Evolutionary conservation across 2,329 filamentous ascomycete species (phyloP), one percentile per base, ranked within the genome.

Genomic region (Fusarium concolor): DNA sequence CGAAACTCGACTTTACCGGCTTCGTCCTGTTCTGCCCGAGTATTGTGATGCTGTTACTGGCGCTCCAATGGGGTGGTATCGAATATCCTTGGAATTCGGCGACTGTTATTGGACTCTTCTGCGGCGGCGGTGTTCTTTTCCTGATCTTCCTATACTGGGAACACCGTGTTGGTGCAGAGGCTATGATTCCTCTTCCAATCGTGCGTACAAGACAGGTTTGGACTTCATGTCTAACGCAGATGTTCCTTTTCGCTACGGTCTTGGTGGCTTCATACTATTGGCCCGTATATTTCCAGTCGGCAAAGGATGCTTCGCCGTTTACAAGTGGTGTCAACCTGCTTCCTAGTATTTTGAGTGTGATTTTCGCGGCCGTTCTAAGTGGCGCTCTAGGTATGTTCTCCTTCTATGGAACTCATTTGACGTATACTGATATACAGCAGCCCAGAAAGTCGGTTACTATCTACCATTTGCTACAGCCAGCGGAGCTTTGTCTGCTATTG

Each of bases 241-340:
- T 83, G 31, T 79, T 82, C 54, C 77, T 85, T 18, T 80, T 81
- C 15, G 77, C 79, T 4, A 75, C 79, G 12, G 81, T 83, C 49
- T 81, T 85, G 61, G 68, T 84, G 2, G 75, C 80, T 2, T 74
- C 84, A 6, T 84, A 82, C 75, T 84, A 83, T 62, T 74, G 85
- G 7, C 83, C 84, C 3, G 78, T 86, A 61, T 86, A 84, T 77
- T 85, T 87, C 74, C 82, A 87, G 74, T 79, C 80, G 31, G 78
- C 86, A 63, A 79, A 79, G 60, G 78, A 70, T 29, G 59, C 67
- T 5, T 68, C 74, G 6, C 74, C 75, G 5, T 71, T 77, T 22
- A 62, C 56, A 18, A 75, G 74, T 28, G 75, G 76, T 42, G 68
- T 77, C 7, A 55, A 75, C 20, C 62, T 76, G 42, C 60, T 78